These are phyloP conservation scores for Pleurostoma richardsiae DNA, from an alignment of 2,329 filamentous ascomycete species.

Conservation along the genomic window DNA sequence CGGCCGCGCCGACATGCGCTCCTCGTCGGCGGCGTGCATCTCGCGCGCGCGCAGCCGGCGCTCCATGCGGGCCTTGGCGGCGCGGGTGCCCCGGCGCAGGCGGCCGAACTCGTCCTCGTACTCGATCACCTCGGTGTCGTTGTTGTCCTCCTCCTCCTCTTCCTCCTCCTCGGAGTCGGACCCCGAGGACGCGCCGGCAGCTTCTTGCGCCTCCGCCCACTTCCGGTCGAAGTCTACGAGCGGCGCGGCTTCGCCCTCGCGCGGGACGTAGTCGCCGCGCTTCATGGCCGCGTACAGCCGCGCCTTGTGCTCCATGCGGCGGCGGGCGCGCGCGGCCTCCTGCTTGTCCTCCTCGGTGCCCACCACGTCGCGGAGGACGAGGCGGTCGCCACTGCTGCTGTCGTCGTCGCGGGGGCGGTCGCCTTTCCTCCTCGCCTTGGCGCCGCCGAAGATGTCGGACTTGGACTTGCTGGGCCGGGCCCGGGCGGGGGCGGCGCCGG, in stretches of 20 bases:
- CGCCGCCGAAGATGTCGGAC: constrained; percentile 61
- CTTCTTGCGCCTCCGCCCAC: constrained; percentile 68
- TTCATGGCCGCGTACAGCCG: constrained; percentile 86
- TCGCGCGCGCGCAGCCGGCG: constrained; percentile 47
- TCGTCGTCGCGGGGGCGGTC: constrained; percentile 60
- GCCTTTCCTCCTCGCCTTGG: constrained; percentile 35
- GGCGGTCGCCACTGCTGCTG: constrained; percentile 38
- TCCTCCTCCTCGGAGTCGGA: constrained; percentile 34
- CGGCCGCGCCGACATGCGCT: constrained; percentile 64
- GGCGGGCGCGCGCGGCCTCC: constrained; percentile 65
- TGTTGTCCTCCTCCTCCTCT: constrained; percentile 28
- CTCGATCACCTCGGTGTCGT: constrained; percentile 65
- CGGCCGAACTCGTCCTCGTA: constrained; percentile 91
- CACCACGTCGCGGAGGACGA: constrained; percentile 45
- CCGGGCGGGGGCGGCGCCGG: constrained; percentile 35
- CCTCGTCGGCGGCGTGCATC: constrained; percentile 55
- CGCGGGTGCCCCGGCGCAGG: constrained; percentile 65
- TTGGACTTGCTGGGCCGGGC: constrained; percentile 52
- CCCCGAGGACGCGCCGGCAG: constrained; percentile 19
- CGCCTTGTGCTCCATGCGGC: constrained; percentile 87
- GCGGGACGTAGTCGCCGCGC: constrained; percentile 73
- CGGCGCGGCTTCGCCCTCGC: constrained; percentile 58
- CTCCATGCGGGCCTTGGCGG: constrained; percentile 61
- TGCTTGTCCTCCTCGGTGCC: constrained; percentile 60
- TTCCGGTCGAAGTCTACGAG: constrained; percentile 95